Percentiles rank a stretch among this genome's conserved stretches.
Evolutionary conservation across 2,329 filamentous ascomycete species (phyloP).

Genomic region (Polytolypa hystricis): DNA sequence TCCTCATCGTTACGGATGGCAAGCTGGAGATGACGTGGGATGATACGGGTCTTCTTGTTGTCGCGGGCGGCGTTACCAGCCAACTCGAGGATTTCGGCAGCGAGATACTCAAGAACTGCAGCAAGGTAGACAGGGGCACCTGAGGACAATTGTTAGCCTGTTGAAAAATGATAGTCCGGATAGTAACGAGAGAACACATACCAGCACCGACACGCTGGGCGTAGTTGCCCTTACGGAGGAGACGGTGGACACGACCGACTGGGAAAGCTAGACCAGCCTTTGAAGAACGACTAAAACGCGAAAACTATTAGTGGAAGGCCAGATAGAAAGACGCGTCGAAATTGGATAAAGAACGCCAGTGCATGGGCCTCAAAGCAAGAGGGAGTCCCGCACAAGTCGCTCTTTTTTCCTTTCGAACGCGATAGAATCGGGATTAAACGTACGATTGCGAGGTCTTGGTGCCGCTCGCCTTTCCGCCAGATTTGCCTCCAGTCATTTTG

Average conservation of each 20-base stretch:
- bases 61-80: constrained; percentile 97
- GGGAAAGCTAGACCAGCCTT: constrained; percentile 99
- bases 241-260: constrained; percentile 98
- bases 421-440: constrained; percentile 36
- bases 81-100: constrained; percentile 96
- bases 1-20: constrained; percentile 99
- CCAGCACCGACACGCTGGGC: constrained; percentile 98
- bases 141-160: constrained; percentile 22
- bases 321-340: constrained; percentile 1
- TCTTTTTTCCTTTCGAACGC: too few species aligned
- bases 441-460: constrained; percentile 99
- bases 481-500: constrained; percentile 99
- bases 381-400: too few species aligned
- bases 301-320: constrained; percentile 28
- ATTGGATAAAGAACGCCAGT: constrained; percentile 4
- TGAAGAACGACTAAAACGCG: constrained; percentile 73
- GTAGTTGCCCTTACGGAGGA: constrained; percentile 98
- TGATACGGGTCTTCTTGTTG: constrained; percentile 99
- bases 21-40: constrained; percentile 95
- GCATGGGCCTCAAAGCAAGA: constrained; percentile 1
- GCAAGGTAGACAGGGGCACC: constrained; percentile 92
- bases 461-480: constrained; percentile 98
- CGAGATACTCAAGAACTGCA: constrained; percentile 95
- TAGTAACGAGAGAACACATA: constrained; percentile 28
- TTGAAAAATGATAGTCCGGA: background rate